Conservation (phyloP, 2,329 filamentous ascomycete species). For the Ophiostoma quercus region DNA sequence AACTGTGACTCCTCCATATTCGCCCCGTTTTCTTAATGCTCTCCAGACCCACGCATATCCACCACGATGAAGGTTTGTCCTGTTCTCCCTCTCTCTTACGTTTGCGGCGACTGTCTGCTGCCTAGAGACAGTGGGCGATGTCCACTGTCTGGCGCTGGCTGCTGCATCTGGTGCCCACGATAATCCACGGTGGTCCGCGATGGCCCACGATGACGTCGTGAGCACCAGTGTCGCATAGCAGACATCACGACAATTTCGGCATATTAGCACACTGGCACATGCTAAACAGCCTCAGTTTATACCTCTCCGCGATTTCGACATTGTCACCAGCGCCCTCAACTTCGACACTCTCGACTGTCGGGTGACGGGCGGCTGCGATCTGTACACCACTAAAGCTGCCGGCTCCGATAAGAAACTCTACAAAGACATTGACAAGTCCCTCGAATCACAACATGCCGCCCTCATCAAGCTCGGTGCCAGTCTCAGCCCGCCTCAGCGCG, state of each 20-base stretch:
- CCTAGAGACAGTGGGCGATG: neutral
- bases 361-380: conserved; percentile 86
- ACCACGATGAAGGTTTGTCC: conserved; percentile 24
- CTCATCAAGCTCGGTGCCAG: conserved; percentile 80
- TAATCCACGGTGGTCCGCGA: neutral
- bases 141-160: neutral
- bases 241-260: neutral
- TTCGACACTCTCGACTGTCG: conserved; percentile 92
- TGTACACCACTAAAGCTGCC: conserved; percentile 95
- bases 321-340: conserved; percentile 86
- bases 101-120: conserved; percentile 9
- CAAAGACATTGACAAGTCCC: conserved; percentile 85
- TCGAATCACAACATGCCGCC: conserved; percentile 87
- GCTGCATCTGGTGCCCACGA: neutral
- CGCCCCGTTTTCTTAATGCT: conserved; percentile 17
- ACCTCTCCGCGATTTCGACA: conserved; percentile 83
- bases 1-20: conserved; percentile 5
- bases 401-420: conserved; percentile 96
- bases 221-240: neutral
- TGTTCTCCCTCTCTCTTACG: neutral
- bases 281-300: conserved; percentile 61
- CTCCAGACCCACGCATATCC: conserved; percentile 20
- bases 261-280: neutral
- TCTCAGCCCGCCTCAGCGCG: conserved; percentile 74
- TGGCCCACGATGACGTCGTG: conserved; percentile 5